phyloP scores from a whole-genome alignment of 2,329 filamentous ascomycete genomes.

The Laburnicola sp. region DNA sequence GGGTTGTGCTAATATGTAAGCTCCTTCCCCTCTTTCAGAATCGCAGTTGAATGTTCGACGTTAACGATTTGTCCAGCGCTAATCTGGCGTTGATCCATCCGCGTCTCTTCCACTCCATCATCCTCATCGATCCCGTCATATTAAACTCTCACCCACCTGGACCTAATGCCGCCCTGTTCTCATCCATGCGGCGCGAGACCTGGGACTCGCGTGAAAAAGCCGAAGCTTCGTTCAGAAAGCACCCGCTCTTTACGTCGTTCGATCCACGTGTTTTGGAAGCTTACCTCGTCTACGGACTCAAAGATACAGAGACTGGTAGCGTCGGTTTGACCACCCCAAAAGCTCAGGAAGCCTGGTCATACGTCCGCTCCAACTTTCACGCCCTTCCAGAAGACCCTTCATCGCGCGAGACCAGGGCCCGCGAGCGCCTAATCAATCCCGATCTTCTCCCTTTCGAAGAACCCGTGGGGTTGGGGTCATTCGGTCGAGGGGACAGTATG shows the following conservation, averaged over 20 bases:
- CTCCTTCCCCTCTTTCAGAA: neutral
- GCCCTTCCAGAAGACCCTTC: constrained; percentile 10
- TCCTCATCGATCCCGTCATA: constrained; percentile 26
- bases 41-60: neutral
- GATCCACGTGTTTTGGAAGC: constrained; percentile 14
- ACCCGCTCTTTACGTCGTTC: constrained; percentile 19
- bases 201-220: constrained; percentile 22
- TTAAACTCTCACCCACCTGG: constrained; percentile 17
- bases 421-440: constrained; percentile 17
- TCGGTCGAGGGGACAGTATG: constrained; percentile 10
- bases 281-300: constrained; percentile 15
- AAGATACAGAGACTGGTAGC: constrained; percentile 9
- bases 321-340: constrained; percentile 21
- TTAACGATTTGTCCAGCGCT: constrained; percentile 8
- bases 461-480: neutral
- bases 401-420: constrained; percentile 10
- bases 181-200: constrained; percentile 13
- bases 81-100: constrained; percentile 24
- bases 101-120: constrained; percentile 21
- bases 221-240: constrained; percentile 14
- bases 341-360: constrained; percentile 27
- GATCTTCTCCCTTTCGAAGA: constrained; percentile 11
- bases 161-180: constrained; percentile 21
- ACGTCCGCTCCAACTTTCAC: constrained; percentile 17
- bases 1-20: constrained; percentile 22